Base-by-base conservation (phyloP, 768 basidiomycete species). In the Leccinum truebloodii region DNA sequence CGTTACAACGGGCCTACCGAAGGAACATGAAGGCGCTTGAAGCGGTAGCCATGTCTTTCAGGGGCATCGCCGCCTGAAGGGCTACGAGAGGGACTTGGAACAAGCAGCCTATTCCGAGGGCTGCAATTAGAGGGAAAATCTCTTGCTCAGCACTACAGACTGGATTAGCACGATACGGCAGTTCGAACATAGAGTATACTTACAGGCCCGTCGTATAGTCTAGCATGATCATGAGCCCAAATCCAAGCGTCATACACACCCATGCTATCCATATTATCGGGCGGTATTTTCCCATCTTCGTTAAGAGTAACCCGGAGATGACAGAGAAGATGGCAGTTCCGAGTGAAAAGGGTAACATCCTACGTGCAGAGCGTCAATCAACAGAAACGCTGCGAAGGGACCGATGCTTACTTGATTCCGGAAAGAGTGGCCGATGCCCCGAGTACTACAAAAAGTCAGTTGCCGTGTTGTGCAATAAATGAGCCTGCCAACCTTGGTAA, bases 31-130 rank as follows among this genome's bases (percentile, higher is more conserved):
- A 89, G 0, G 86, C 85, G 1, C 82, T 77, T 0, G 92, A 92
- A 56, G 85, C 86, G 2, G 92, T 92, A 3, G 92, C 90, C 90
- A 94, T 92, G 63, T 94, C 90, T 65, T 86, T 87, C 16, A 91
- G 67, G 0, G 93, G 93, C 92, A 95, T 95, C 1, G 92, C 87
- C 1, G 91, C 90, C 74, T 94, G 92, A 14, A 94, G 74, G 14
- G 80, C 89, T 54, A 92, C 85, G 7, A 92, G 73, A 0, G 90
- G 90, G 5, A 76, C 68, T 77, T 86, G 84, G 78, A 89, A 89
- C 54, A 92, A 71, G 63, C 79, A 81, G 2, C 90, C 90, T 14
- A 85, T 67, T 1, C 90, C 90, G 4, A 86, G 14, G 7, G 87
- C 81, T n/a, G 87, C 79, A 32, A 94, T 74, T 14, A 93, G 71